These are phyloP conservation scores for Chaetomium cochliodes DNA, from an alignment of 495 filamentous ascomycete species.

Conservation along the genomic window DNA sequence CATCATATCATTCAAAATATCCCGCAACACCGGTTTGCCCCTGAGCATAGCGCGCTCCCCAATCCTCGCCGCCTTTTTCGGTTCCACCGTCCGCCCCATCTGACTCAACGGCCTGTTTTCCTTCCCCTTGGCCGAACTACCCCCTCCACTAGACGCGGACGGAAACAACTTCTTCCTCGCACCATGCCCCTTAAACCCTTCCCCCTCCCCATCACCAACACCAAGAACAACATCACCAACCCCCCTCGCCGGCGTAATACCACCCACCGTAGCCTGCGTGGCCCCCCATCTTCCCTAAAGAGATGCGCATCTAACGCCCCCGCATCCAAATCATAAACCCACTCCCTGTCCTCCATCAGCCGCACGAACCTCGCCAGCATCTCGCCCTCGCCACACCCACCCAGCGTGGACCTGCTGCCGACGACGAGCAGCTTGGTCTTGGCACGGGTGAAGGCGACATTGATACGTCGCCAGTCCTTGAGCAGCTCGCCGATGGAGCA, in stretches of 20 bases:
- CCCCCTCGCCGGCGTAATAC: neutral
- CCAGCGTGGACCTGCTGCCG: slow-evolving; percentile 73
- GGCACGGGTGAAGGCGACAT: slow-evolving; percentile 91
- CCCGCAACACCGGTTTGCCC: slow-evolving; percentile 45
- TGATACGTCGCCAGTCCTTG: slow-evolving; percentile 88
- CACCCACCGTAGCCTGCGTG: neutral
- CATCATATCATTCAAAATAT: slow-evolving; percentile 52
- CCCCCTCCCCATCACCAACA: neutral
- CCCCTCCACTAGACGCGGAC: slow-evolving; percentile 2
- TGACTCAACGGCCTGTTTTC: slow-evolving; percentile 33
- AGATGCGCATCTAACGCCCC: slow-evolving; percentile 67
- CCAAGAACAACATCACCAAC: neutral
- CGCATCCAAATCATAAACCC: slow-evolving; percentile 69
- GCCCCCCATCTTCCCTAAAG: slow-evolving; percentile 27
- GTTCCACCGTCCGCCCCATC: slow-evolving; percentile 13
- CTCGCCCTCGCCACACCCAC: slow-evolving; percentile 62
- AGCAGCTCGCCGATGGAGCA: slow-evolving; percentile 82
- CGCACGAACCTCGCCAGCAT: slow-evolving; percentile 72
- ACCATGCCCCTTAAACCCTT: slow-evolving; percentile 3
- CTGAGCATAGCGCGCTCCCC: slow-evolving; percentile 41
- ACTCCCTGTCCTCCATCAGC: slow-evolving; percentile 68
- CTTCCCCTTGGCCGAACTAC: slow-evolving; percentile 24
- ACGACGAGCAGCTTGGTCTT: slow-evolving; percentile 86
- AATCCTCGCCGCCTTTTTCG: slow-evolving; percentile 39
- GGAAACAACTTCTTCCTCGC: slow-evolving; percentile 9